phyloP scores from a whole-genome alignment of 345 rosid genomes.

The Atalantia buxifolia region DNA sequence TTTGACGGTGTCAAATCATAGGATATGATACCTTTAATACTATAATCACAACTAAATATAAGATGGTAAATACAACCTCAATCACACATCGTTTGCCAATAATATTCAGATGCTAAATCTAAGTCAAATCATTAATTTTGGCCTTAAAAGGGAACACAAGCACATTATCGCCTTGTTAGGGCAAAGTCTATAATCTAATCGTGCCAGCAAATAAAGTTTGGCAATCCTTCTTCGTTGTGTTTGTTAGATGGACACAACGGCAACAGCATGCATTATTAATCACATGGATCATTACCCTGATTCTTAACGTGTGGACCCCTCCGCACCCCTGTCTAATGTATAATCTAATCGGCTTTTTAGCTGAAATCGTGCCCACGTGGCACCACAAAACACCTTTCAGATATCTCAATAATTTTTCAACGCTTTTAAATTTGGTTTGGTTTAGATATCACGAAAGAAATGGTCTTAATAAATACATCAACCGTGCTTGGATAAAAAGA shows the following conservation, averaged over 20 bases:
- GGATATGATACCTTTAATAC: too few relatives aligned
- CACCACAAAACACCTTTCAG: slow-evolving; percentile 2
- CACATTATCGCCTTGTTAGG: background rate
- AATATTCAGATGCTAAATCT: background rate
- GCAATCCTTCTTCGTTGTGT: background rate
- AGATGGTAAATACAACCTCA: background rate
- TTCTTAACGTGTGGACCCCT: slow-evolving; percentile 15
- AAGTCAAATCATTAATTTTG: too few relatives aligned
- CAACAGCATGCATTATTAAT: background rate
- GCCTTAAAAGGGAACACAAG: background rate
- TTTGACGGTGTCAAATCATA: too few relatives aligned
- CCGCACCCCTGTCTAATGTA: background rate
- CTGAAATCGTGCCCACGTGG: background rate
- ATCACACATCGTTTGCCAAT: background rate
- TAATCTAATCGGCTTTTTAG: background rate
- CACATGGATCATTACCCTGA: slow-evolving; percentile 9
- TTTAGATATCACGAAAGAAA: too few relatives aligned
- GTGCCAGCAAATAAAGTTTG: background rate
- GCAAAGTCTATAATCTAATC: background rate
- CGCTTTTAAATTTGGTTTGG: too few relatives aligned
- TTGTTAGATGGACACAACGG: background rate
- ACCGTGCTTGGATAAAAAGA: too few relatives aligned
- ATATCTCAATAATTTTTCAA: background rate
- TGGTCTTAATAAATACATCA: too few relatives aligned
- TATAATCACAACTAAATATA: too few relatives aligned